Evolutionary conservation across 108 stramenopile species (phyloP).

Genomic region (Epithemia pelagica): DNA sequence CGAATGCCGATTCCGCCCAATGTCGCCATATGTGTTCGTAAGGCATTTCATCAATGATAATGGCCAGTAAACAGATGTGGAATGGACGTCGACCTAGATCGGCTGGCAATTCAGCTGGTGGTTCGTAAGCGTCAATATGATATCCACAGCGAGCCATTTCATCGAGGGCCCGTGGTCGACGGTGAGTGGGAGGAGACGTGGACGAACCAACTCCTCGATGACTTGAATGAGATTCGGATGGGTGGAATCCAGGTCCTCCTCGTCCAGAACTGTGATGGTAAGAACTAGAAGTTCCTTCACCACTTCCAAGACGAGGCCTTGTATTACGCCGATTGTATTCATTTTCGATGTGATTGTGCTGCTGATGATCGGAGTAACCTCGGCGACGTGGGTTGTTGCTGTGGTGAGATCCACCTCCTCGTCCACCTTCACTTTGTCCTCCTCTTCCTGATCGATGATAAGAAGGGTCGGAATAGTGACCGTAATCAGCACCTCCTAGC

Average conservation of each 20-base stretch:
- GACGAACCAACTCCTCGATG: background rate
- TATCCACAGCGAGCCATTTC: constrained; percentile 12
- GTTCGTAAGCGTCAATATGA: constrained; percentile 24
- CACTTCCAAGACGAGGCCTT: constrained; percentile 20
- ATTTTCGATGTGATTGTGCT: background rate
- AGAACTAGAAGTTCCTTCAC: no score
- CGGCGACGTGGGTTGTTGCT: background rate
- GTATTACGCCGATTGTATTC: constrained; percentile 2
- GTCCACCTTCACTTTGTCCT: constrained; percentile 2
- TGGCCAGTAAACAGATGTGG: constrained; percentile 56
- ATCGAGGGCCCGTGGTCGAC: constrained; percentile 11
- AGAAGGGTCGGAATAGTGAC: background rate
- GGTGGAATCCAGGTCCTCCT: background rate
- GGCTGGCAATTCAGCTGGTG: constrained; percentile 14
- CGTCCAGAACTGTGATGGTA: no score
- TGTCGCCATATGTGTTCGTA: constrained; percentile 79
- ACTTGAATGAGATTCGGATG: background rate
- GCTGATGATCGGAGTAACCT: background rate
- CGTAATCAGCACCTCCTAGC: constrained; percentile 2
- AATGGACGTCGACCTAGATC: constrained; percentile 20
- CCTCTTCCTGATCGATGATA: constrained; percentile 6
- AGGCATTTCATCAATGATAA: constrained; percentile 77
- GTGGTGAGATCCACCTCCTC: constrained; percentile 12
- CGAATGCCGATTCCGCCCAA: constrained; percentile 33
- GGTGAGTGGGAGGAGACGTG: constrained; percentile 1